A percentile compares a stretch with the other conserved stretches of the same genome.
These are phyloP conservation scores for Cryptococcus deneoformans DNA, from an alignment of 1,284 basidiomycete genomes.

Conservation along the genomic window DNA sequence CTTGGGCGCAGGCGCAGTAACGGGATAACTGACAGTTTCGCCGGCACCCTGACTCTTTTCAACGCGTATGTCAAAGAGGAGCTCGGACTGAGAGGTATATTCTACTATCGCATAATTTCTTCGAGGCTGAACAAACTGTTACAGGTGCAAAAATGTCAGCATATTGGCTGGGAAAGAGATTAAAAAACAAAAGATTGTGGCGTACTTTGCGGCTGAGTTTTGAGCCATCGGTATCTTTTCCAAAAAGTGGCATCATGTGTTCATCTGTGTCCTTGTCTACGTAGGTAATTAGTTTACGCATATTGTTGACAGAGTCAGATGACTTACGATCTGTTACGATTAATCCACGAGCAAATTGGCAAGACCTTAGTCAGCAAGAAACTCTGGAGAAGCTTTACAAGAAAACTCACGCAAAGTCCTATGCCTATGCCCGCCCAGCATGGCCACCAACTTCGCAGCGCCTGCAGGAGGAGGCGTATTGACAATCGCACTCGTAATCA, in stretches of 20 bases:
- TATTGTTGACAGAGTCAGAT: too few relatives aligned
- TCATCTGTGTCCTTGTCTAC: conserved; percentile 62
- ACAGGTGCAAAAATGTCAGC: neutral
- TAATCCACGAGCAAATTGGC: too few relatives aligned
- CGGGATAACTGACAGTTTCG: conserved; percentile 57
- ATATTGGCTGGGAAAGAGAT: neutral
- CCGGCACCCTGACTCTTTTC: conserved; percentile 79
- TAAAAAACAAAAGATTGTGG: neutral
- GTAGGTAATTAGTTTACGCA: neutral
- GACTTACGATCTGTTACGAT: too few relatives aligned
- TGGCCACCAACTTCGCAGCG: conserved; percentile 76
- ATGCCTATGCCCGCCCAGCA: conserved; percentile 77
- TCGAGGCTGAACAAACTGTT: conserved; percentile 70
- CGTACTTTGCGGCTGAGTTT: conserved; percentile 39
- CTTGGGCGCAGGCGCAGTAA: conserved; percentile 33
- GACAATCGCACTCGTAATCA: conserved; percentile 51
- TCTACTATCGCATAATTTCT: conserved; percentile 86
- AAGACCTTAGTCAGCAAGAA: neutral
- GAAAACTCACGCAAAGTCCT: conserved; percentile 70
- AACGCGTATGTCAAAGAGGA: conserved; percentile 81
- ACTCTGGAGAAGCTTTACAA: conserved; percentile 8
- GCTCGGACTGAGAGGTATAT: conserved; percentile 60
- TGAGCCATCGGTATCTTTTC: conserved; percentile 70
- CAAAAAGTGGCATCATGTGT: conserved; percentile 80
- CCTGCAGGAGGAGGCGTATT: conserved; percentile 65